These are phyloP conservation scores for Bryum argenteum DNA, from an alignment of 225 moss, liverwort and hornwort species.

Conservation along the genomic window DNA sequence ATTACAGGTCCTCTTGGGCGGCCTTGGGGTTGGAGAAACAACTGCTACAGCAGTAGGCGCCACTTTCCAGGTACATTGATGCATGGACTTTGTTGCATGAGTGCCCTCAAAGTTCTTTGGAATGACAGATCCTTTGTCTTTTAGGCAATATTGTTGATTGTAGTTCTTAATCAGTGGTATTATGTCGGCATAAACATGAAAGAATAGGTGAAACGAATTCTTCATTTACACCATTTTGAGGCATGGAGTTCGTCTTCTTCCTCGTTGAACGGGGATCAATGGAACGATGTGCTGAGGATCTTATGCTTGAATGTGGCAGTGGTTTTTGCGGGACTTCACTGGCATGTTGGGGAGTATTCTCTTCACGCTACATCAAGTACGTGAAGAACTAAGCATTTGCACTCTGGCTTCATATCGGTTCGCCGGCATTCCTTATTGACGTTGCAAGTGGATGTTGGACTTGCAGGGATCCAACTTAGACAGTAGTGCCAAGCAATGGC, in stretches of 20 bases:
- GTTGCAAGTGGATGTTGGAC: constrained; percentile 6
- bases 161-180: no score
- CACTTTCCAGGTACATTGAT: constrained; percentile 77
- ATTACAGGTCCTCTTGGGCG: constrained; percentile 90
- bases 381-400: constrained; percentile 16
- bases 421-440: not conserved
- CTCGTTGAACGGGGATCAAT: no score
- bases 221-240: no score
- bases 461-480: constrained; percentile 91
- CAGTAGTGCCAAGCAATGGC: constrained; percentile 99
- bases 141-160: no score
- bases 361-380: constrained; percentile 93
- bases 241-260: no score
- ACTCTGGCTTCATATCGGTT: constrained; percentile 25
- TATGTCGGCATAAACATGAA: no score
- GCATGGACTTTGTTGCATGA: no score
- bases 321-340: constrained; percentile 98
- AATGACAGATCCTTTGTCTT: no score
- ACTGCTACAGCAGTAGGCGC: constrained; percentile 97
- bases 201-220: no score
- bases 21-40: constrained; percentile 95
- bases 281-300: constrained; percentile 1
- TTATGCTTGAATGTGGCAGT: constrained; percentile 53
- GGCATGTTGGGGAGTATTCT: constrained; percentile 99
- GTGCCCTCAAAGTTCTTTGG: no score